These are phyloP conservation scores for Thielaviopsis musarum DNA, from an alignment of 2,329 filamentous ascomycete genomes.

Conservation along the genomic window DNA sequence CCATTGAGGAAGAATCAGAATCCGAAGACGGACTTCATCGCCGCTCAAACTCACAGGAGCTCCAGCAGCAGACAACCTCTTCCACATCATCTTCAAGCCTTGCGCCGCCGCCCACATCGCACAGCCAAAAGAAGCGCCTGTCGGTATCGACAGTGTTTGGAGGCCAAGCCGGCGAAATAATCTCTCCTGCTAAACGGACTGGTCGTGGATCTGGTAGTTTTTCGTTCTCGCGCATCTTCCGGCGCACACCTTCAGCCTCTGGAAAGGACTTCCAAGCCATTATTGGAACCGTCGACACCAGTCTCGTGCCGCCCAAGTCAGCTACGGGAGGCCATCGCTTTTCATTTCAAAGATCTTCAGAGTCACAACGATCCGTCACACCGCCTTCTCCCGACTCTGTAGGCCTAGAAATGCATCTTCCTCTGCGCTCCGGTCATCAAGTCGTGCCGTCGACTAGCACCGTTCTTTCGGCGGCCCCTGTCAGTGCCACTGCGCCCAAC, in stretches of 20 bases:
- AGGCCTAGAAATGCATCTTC: conserved; percentile 23
- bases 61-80: conserved; percentile 6
- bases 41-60: conserved; percentile 6
- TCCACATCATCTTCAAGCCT: conserved; percentile 6
- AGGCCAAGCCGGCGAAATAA: not conserved
- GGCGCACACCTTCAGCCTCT: not conserved
- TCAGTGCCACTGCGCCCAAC: conserved; percentile 22
- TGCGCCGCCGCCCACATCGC: not conserved
- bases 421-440: conserved; percentile 14
- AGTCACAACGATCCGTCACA: conserved; percentile 30
- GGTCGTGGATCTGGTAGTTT: conserved; percentile 1
- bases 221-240: conserved; percentile 1
- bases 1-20: conserved; percentile 10
- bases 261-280: not conserved
- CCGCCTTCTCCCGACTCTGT: conserved; percentile 33
- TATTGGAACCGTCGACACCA: not conserved
- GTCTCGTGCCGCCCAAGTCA: not conserved
- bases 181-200: not conserved
- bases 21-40: not conserved
- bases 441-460: not conserved
- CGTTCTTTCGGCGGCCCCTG: not conserved
- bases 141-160: not conserved
- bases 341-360: conserved; percentile 29
- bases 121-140: not conserved
- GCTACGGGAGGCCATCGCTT: conserved; percentile 22